phyloP scores from a whole-genome alignment of 371 early-diverging fungal species.

The Catenaria anguillulae region DNA sequence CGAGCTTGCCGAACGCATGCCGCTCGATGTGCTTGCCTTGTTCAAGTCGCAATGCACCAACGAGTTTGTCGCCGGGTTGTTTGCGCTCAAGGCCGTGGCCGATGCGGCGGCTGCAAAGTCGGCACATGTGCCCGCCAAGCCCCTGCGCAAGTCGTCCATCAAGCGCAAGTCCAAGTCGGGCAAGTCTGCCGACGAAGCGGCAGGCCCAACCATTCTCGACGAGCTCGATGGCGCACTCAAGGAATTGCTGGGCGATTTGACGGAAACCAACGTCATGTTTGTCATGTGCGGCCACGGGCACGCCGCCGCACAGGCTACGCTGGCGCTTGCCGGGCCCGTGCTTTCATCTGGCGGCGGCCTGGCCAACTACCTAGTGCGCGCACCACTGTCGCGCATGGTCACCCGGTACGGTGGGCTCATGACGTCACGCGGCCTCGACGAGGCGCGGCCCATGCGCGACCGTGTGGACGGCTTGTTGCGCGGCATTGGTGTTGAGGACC shows the following conservation, averaged over 20 bases:
- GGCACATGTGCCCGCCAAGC: conserved; percentile 25
- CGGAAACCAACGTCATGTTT: not conserved
- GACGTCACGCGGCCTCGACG: conserved; percentile 1
- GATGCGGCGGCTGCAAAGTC: conserved; percentile 68
- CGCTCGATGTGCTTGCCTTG: conserved; percentile 68
- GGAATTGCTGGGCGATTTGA: conserved; percentile 6
- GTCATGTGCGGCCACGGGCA: not conserved
- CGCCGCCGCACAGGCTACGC: not conserved
- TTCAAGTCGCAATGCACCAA: conserved; percentile 51
- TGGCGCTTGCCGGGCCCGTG: not conserved
- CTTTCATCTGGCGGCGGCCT: not conserved
- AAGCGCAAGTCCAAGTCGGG: conserved; percentile 11
- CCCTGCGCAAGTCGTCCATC: conserved; percentile 17
- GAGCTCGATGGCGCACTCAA: not conserved
- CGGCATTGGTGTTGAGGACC: not conserved
- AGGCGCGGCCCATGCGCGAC: conserved; percentile 1
- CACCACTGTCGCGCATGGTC: not conserved
- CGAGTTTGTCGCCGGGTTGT: conserved; percentile 62
- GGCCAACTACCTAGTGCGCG: not conserved
- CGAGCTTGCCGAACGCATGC: conserved; percentile 52
- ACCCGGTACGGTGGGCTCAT: not conserved
- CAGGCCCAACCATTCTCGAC: not conserved
- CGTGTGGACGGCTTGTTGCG: not conserved
- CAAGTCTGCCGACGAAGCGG: conserved; percentile 1
- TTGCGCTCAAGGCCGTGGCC: conserved; percentile 60